Percentiles rank a stretch among this genome's conserved stretches.
Conservation (phyloP, 495 filamentous ascomycete genomes). For the Rusavskia elegans region DNA sequence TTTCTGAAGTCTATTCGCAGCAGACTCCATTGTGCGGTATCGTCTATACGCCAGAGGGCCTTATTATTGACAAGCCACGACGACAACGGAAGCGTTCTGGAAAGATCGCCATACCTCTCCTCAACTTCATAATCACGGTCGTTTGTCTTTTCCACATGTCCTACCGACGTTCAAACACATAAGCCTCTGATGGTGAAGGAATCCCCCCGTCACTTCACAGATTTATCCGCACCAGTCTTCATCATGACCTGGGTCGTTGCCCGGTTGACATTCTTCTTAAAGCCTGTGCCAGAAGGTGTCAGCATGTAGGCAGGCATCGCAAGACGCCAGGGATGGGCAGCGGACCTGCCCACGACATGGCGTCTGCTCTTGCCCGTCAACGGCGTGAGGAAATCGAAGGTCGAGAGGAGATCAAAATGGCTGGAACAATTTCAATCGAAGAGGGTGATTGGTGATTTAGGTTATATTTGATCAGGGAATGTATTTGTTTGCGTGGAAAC, state of each 20-base stretch:
- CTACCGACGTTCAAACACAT: constrained; percentile 19
- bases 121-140: constrained; percentile 98
- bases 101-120: constrained; percentile 45
- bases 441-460: neutral
- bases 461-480: neutral
- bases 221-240: constrained; percentile 62
- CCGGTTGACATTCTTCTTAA: constrained; percentile 98
- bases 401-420: neutral
- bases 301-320: neutral
- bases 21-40: constrained; percentile 91
- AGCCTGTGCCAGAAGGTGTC: constrained; percentile 43
- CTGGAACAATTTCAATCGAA: neutral
- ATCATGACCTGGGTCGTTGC: constrained; percentile 99
- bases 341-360: constrained; percentile 52
- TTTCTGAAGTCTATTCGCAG: constrained; percentile 80
- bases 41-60: constrained; percentile 33
- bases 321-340: neutral
- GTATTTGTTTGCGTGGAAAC: neutral
- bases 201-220: neutral
- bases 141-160: constrained; percentile 94
- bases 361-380: constrained; percentile 11
- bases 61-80: constrained; percentile 6
- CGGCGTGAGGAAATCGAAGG: neutral
- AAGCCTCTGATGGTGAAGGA: neutral
- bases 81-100: neutral